Evolutionary conservation across 1,284 basidiomycete genomes (phyloP).

Genomic region (Irpex rosettiformis): DNA sequence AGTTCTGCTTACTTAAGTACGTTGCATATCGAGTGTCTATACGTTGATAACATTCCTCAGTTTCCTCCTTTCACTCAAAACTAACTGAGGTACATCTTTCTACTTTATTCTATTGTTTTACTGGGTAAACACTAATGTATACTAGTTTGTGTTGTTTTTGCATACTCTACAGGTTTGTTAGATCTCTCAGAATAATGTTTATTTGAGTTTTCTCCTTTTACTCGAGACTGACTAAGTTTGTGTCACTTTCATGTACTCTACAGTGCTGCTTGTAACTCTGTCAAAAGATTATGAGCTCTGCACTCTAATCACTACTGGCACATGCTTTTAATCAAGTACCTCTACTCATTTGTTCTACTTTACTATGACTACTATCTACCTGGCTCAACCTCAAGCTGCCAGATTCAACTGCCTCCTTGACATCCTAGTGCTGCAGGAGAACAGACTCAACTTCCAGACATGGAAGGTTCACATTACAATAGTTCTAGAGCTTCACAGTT

Average conservation of each 20-base stretch:
- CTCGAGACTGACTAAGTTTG: too few species aligned
- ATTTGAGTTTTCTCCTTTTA: too few species aligned
- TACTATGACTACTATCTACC: neutral
- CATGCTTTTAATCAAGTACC: neutral
- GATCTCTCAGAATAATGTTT: too few species aligned
- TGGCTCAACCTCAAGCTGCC: neutral
- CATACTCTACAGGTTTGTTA: too few species aligned
- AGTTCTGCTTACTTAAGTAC: neutral
- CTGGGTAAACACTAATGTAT: neutral
- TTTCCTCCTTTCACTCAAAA: neutral
- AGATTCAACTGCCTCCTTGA: slow-evolving; percentile 16
- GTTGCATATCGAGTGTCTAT: neutral
- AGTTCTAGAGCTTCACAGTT: slow-evolving; percentile 13
- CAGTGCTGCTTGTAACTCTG: neutral
- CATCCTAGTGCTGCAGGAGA: slow-evolving; percentile 15
- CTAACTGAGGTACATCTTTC: neutral
- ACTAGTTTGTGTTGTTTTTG: too few species aligned
- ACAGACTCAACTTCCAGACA: slow-evolving; percentile 21
- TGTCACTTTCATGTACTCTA: too few species aligned
- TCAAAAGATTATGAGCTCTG: slow-evolving; percentile 19
- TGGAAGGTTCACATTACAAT: slow-evolving; percentile 18
- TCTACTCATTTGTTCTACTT: neutral
- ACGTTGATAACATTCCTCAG: neutral
- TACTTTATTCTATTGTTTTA: neutral
- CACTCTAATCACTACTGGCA: slow-evolving; percentile 4